Evolutionary conservation across 352 stramenopile species (phyloP), one percentile per base, ranked within the genome.

Genomic region (Pythium volutum): DNA sequence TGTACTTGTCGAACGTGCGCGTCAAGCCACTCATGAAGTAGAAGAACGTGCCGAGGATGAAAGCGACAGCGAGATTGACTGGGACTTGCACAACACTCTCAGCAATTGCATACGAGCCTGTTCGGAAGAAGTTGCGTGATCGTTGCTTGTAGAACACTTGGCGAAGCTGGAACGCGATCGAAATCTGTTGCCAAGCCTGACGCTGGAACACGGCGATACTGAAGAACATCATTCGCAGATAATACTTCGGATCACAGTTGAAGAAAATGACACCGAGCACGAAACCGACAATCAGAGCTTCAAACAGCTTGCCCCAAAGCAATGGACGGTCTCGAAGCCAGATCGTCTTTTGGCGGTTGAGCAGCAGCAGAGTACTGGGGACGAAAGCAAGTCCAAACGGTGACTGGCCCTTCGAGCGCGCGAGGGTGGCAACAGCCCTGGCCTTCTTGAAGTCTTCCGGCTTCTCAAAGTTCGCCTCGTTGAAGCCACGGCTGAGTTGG

Each of bases 121-220:
- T 89, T 4, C 85, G 79, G 64, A 95, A 97, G 59, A 97, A 97
- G 74, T 97, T 97, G 23, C 78, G 75, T 33, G 88, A 75, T 0
- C 79, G 75, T 31, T 98, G 89, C 63, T 96, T 96, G 79, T 97
- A 96, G 70, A 93, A 97, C 15, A 97, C 89, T 15, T 79, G 70
- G 27, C 90, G 84, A 27, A 95, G 52, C 75, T 78, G 64, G 68
- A 87, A 87, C 46, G 74, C 71, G 27, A 90, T 87, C 12, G 81
- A 79, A 26, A 88, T 84, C 57, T 86, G 78, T 66, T 88, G 79
- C 77, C 78, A 87, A 22, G 75, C 76, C 46, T 88, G 80, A 55
- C 82, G 79, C 57, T 89, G 83, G 69, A 90, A 87, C 18, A 90
- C 66, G 14, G 64, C 76, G 45, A 79, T 79, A 60, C 72, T 75